A percentile compares a stretch with the other conserved stretches of the same genome.
phyloP scores from a whole-genome alignment of 805 yeast species.

The Candida germanica region DNA sequence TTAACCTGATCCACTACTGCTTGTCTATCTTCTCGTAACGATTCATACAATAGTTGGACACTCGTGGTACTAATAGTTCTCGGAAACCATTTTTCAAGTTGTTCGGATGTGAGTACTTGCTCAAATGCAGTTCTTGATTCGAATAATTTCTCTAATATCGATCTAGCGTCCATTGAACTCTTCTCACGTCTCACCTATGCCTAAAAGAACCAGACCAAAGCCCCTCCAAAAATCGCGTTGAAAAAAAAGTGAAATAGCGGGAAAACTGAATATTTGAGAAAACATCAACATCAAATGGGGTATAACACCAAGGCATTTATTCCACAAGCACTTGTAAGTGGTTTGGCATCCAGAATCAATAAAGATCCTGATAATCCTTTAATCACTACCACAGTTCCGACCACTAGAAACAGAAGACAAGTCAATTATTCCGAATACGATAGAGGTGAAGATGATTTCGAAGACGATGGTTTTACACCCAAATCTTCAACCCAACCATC shows the following conservation, averaged over 20 bases:
- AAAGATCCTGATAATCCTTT: conserved; percentile 73
- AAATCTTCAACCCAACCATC: conserved; percentile 7
- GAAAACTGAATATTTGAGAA: conserved; percentile 2
- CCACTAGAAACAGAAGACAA: conserved; percentile 73
- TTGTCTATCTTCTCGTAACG: conserved; percentile 6
- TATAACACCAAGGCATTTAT: conserved; percentile 21
- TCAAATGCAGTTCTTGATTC: conserved; percentile 9
- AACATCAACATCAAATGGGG: conserved; percentile 3
- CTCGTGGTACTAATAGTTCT: conserved; percentile 8
- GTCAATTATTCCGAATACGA: conserved; percentile 85
- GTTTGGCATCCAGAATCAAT: conserved; percentile 62
- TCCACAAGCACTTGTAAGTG: conserved; percentile 81
- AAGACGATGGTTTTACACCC: conserved; percentile 20
- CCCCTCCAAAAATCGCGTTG: no score
- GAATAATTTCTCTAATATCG: conserved; percentile 10
- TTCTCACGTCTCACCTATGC: neutral
- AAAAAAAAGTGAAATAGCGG: neutral
- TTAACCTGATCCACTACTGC: conserved; percentile 6
- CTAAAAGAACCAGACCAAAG: no score
- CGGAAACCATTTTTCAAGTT: conserved; percentile 11
- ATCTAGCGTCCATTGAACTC: conserved; percentile 11
- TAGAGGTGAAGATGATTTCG: conserved; percentile 47
- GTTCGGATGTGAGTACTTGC: conserved; percentile 8
- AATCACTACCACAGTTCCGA: conserved; percentile 63
- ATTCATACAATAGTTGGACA: conserved; percentile 6